Conservation (phyloP, 2,329 filamentous ascomycete genomes). For the Cadophora luteo-olivacea region DNA sequence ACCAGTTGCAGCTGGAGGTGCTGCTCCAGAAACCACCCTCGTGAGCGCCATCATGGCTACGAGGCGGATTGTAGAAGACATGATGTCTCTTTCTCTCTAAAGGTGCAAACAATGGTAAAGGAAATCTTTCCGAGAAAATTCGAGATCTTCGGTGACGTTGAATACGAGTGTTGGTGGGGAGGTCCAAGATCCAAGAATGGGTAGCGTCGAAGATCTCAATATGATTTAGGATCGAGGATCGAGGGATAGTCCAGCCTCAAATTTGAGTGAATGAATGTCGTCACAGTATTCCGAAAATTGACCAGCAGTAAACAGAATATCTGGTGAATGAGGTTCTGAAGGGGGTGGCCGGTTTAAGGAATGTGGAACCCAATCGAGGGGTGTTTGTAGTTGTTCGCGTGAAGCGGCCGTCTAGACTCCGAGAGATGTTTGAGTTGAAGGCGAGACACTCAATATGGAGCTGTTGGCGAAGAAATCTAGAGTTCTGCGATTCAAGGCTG, state of each 20-base stretch:
- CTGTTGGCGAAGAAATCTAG: not conserved
- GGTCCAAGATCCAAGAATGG: conserved; percentile 2
- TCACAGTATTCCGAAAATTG: conserved; percentile 28
- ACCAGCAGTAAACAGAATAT: conserved; percentile 37
- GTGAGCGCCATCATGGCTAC: conserved; percentile 36
- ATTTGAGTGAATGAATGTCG: conserved; percentile 2
- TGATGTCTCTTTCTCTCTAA: conserved; percentile 16
- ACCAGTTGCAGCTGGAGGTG: conserved; percentile 24
- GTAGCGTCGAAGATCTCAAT: conserved; percentile 16
- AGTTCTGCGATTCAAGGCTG: not conserved
- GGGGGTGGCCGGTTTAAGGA: conserved; percentile 23
- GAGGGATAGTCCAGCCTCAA: not conserved
- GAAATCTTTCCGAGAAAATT: not conserved
- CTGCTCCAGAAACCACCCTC: conserved; percentile 31
- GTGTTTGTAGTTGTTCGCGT: not conserved
- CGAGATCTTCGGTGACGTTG: conserved; percentile 9
- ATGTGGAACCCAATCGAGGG: conserved; percentile 22
- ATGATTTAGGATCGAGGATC: not conserved
- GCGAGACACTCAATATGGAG: not conserved
- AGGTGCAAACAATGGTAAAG: not conserved
- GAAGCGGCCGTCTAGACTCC: conserved; percentile 4
- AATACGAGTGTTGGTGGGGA: conserved; percentile 4
- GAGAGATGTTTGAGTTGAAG: not conserved
- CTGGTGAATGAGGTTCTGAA: conserved; percentile 6
- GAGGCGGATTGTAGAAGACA: conserved; percentile 35